Evolutionary conservation across 305 asterid genomes (phyloP), one percentile per base, ranked within the genome.

Genomic region (Solanum hybrid): DNA sequence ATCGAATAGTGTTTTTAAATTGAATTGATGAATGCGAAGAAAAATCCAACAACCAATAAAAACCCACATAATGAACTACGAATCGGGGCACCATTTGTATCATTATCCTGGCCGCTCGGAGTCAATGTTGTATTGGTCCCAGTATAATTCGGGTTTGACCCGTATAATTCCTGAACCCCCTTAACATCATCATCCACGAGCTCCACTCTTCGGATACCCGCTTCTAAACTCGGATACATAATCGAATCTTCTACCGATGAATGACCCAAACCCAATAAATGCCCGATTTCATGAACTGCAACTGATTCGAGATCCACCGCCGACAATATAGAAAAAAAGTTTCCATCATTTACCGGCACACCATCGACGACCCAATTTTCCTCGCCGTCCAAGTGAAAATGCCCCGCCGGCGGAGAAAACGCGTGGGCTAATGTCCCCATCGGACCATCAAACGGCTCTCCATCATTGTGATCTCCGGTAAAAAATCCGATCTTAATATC

Each of bases 251-350:
- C 95, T 0, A 95, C 97, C 29, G 99, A 95, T 87, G 98, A 96
- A 77, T 97, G 99, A 37, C 99, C 99, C 94, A 97, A 90, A 90
- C 99, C 99, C 87, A 97, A 94, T 33, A 96, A 86, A 90, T 97
- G 99, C 91, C 99, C 99, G 92, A 97, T 97, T 80, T 97, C 99
- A 75, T 97, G 99, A 42, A 96, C 97, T 86, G 98, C 99, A 6
- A 97, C 99, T 5, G 98, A 96, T 90, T 97, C 98, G 91, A 97
- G 90, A 92, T 97, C 99, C 88, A 96, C 96, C 1, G 97, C 96
- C 81, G 99, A 91, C 46, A 75, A 1, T 34, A 35, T 74, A 29
- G 92, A 86, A 83, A 83, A 83, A 18, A 83, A 42, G 42, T 94
- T 91, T 18, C 95, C 67, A 8, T 92, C 91, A 42, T 86, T 86